phyloP scores from a whole-genome alignment of 768 basidiomycete genomes.

The Pleurotus eryngii region DNA sequence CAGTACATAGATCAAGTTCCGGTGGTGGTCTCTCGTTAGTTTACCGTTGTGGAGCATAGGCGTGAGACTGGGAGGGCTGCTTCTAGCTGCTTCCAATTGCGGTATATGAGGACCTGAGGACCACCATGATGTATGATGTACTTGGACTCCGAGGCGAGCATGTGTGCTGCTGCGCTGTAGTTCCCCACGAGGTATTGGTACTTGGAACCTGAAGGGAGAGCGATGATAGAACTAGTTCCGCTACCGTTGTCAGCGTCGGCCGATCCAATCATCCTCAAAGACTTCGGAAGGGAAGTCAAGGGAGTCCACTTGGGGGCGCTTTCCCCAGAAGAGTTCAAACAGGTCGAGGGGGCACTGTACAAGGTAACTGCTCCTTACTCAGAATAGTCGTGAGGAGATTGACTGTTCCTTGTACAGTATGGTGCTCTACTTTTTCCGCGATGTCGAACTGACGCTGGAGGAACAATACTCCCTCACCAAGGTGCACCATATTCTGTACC shows the following conservation, averaged over 20 bases:
- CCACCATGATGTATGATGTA: no score
- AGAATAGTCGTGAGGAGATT: background rate
- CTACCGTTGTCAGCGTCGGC: conserved; percentile 70
- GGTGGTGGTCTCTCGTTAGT: no score
- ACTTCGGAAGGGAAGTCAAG: conserved; percentile 77
- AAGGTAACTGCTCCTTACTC: conserved; percentile 42
- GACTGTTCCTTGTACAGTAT: background rate
- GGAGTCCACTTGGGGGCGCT: conserved; percentile 67
- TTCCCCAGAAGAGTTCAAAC: conserved; percentile 55
- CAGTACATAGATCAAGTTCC: no score
- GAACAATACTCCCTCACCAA: conserved; percentile 85
- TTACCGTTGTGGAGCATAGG: no score
- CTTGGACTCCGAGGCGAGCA: no score
- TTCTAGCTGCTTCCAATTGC: no score
- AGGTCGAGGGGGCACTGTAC: conserved; percentile 73
- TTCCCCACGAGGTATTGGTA: no score
- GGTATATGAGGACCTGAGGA: no score
- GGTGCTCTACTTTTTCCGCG: conserved; percentile 53
- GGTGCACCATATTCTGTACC: conserved; percentile 31
- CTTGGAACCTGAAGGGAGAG: conserved; percentile 19
- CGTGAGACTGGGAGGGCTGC: no score
- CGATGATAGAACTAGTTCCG: conserved; percentile 66
- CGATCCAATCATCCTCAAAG: conserved; percentile 58
- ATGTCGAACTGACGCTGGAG: conserved; percentile 68
- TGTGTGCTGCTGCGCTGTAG: no score